phyloP scores from a whole-genome alignment of 768 basidiomycete genomes.

The Boletus pseudopeckii region DNA sequence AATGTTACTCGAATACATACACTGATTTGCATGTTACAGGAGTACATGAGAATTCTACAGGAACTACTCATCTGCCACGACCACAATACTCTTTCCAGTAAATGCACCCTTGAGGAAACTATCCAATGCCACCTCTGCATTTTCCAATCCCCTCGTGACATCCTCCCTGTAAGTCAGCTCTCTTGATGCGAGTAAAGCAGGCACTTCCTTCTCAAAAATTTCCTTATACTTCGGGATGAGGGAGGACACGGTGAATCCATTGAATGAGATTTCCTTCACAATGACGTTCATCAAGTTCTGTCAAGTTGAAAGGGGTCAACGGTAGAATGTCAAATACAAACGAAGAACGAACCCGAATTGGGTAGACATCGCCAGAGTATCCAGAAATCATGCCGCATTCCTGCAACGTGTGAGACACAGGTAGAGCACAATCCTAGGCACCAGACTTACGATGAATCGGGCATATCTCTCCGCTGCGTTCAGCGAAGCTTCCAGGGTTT shows the following conservation, averaged over 20 bases:
- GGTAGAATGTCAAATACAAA: background rate
- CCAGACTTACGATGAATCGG: background rate
- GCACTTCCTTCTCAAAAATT: slow-evolving; percentile 41
- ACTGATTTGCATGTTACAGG: background rate
- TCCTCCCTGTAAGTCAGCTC: slow-evolving; percentile 48
- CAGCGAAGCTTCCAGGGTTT: background rate
- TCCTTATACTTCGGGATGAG: slow-evolving; percentile 33
- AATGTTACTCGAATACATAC: background rate
- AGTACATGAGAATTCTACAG: background rate
- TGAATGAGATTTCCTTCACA: slow-evolving; percentile 38
- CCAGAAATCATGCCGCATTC: background rate
- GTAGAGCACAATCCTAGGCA: background rate
- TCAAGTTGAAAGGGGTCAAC: background rate
- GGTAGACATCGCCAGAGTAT: background rate
- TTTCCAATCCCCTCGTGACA: slow-evolving; percentile 42
- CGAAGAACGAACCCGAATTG: background rate
- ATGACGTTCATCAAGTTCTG: slow-evolving; percentile 1
- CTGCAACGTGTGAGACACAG: background rate
- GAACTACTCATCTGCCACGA: slow-evolving; percentile 5
- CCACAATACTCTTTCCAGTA: slow-evolving; percentile 7
- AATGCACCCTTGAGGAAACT: slow-evolving; percentile 6
- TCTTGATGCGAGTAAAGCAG: slow-evolving; percentile 40
- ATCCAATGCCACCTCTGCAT: slow-evolving; percentile 4
- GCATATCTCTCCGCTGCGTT: background rate
- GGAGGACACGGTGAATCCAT: slow-evolving; percentile 39